These are phyloP conservation scores for Capsicum rhomboideum DNA, from an alignment of 257 asterid species.

Conservation along the genomic window DNA sequence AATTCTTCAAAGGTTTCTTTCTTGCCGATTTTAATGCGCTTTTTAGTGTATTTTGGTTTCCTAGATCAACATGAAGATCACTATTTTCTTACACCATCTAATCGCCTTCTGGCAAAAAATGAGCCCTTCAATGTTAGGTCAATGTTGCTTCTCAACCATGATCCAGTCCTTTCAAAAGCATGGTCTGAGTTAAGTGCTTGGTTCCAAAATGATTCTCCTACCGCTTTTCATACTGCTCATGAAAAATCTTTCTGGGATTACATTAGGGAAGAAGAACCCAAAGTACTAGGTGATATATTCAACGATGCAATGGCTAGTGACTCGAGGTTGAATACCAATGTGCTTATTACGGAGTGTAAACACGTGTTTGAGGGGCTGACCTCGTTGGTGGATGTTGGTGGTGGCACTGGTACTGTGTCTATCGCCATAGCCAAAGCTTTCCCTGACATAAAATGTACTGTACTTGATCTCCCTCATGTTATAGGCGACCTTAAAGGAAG, in stretches of 20 bases:
- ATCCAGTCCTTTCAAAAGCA: neutral
- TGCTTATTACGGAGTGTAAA: neutral
- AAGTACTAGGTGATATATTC: neutral
- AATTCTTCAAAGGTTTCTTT: neutral
- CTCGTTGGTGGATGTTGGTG: neutral
- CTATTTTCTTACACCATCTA: neutral
- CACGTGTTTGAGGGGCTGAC: neutral
- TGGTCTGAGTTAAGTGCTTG: neutral
- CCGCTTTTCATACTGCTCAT: neutral
- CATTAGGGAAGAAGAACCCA: neutral
- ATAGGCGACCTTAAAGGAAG: neutral
- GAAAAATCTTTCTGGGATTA: neutral
- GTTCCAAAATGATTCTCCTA: neutral
- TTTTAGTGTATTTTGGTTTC: neutral
- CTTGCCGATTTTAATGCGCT: conserved; percentile 1
- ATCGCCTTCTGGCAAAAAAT: neutral
- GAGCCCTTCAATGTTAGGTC: neutral
- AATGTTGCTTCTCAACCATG: neutral
- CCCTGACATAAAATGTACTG: neutral
- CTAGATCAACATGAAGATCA: conserved; percentile 3
- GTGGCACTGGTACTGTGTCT: neutral
- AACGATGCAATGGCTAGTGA: neutral
- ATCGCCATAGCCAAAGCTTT: neutral
- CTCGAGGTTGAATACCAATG: neutral
- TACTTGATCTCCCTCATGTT: conserved; percentile 4